A percentile compares a stretch with the other conserved stretches of the same genome.
phyloP scores from a whole-genome alignment of 1,139 yeast genomes.

The Taphrina confusa region DNA sequence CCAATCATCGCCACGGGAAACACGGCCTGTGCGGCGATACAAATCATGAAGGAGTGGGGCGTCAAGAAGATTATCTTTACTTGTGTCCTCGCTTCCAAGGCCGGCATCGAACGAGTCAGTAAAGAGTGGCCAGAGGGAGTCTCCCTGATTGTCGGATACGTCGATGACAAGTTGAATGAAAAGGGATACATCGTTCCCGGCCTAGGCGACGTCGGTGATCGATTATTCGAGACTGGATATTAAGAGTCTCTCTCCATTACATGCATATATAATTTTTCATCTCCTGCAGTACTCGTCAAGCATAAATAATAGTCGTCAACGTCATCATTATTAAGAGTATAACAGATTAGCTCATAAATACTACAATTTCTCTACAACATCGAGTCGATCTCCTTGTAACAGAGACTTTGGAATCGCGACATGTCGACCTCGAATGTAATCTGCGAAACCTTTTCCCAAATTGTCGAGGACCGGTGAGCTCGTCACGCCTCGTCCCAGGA shows the following conservation, averaged over 20 bases:
- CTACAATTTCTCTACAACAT: not conserved
- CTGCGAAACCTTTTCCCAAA: conserved; percentile 41
- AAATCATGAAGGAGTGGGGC: conserved; percentile 45
- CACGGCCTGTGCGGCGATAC: conserved; percentile 47
- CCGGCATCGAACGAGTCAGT: conserved; percentile 43
- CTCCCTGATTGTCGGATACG: conserved; percentile 44
- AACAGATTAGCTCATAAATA: too few relatives aligned
- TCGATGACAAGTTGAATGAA: conserved; percentile 43
- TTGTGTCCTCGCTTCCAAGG: conserved; percentile 43
- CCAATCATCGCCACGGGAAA: conserved; percentile 49
- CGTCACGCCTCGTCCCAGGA: conserved; percentile 41
- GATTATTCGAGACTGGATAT: conserved; percentile 41
- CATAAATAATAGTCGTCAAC: not conserved
- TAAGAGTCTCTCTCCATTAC: too few relatives aligned
- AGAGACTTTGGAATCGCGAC: conserved; percentile 5
- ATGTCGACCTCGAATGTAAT: conserved; percentile 37
- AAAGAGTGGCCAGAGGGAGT: conserved; percentile 42
- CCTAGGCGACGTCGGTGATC: conserved; percentile 48
- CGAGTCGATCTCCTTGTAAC: not conserved
- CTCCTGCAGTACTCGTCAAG: not conserved
- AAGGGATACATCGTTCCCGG: conserved; percentile 48
- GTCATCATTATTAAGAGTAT: not conserved
- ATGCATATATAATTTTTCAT: too few relatives aligned
- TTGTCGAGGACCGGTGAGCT: conserved; percentile 39
- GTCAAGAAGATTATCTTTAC: conserved; percentile 45